Percentiles rank a stretch among this genome's conserved stretches.
These are phyloP conservation scores for Colletotrichum cereale DNA, from an alignment of 2,329 filamentous ascomycete genomes.

Conservation along the genomic window DNA sequence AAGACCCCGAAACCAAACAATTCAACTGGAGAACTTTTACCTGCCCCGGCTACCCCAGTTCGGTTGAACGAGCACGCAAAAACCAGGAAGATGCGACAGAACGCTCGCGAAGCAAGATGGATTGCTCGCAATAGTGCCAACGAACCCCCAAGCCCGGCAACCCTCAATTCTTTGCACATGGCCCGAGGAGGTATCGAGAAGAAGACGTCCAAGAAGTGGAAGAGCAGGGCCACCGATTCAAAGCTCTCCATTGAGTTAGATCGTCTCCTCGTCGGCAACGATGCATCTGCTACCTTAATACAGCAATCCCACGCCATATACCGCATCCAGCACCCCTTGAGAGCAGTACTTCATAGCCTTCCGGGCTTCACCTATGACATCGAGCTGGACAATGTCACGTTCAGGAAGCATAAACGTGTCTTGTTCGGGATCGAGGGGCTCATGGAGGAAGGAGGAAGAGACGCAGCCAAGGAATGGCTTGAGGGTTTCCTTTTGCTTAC, in stretches of 20 bases:
- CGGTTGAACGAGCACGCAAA: background rate
- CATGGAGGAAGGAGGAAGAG: constrained; percentile 5
- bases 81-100: background rate
- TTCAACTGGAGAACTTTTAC: too few relatives aligned
- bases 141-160: background rate
- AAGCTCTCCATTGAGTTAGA: constrained; percentile 26
- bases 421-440: constrained; percentile 7
- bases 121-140: background rate
- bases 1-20: background rate
- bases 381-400: constrained; percentile 27
- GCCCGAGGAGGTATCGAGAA: constrained; percentile 10
- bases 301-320: background rate
- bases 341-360: constrained; percentile 16
- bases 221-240: constrained; percentile 6
- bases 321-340: constrained; percentile 17
- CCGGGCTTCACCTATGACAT: constrained; percentile 24
- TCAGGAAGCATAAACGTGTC: constrained; percentile 18
- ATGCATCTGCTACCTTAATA: background rate
- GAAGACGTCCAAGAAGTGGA: constrained; percentile 14
- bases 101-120: background rate
- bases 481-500: constrained; percentile 21
- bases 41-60: background rate
- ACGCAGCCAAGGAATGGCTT: constrained; percentile 23
- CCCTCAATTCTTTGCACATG: background rate
- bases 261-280: constrained; percentile 23